Evolutionary conservation across 208 protist genomes (phyloP), one percentile per base, ranked within the genome.

Genomic region (Wallacemonas sp.): DNA sequence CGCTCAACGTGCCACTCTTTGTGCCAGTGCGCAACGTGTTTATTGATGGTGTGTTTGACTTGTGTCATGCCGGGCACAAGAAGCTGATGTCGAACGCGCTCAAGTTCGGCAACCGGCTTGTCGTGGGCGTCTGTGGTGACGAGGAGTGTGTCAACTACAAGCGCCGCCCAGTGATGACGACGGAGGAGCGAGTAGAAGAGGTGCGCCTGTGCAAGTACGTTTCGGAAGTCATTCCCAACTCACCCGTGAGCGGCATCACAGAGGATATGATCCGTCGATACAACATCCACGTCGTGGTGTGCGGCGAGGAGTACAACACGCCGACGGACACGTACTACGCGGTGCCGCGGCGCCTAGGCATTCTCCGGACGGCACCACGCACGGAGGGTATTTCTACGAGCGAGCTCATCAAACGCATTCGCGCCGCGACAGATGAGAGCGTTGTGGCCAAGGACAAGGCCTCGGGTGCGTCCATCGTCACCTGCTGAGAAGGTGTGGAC

Each of bases 61-160:
- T 97, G 10, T 97, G 88, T 65, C 94, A 97, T 75, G 78, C 91
- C 1, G 94, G 94, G 1, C 93, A 97, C 70, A 95, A 95, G 65
- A 71, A 73, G 33, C 45, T 96, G 42, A 94, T 97, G 77, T 79
- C 80, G n/a, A 91, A 88, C 33, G 85, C 89, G 8, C 76, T 96
- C 10, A 61, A 73, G 33, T 90, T 92, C 58, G 94, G 94, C 65
- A 97, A 96, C 58, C 83, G 90, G 30, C 80, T 97, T 53, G 80
- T 96, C 36, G 94, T 97, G 34, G 94, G 94, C 27, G 94, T 97
- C 21, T 91, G 93, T 66, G 85, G 85, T 22, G 94, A 97, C 42
- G 89, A 92, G 55, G 89, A 95, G 55, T 93, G 84, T 38, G 78
- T 67, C 19, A 33, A 29, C 22, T 97, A 97, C 83, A 97, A 97